phyloP scores from a whole-genome alignment of 768 basidiomycete species.

The Kwoniella sp. region DNA sequence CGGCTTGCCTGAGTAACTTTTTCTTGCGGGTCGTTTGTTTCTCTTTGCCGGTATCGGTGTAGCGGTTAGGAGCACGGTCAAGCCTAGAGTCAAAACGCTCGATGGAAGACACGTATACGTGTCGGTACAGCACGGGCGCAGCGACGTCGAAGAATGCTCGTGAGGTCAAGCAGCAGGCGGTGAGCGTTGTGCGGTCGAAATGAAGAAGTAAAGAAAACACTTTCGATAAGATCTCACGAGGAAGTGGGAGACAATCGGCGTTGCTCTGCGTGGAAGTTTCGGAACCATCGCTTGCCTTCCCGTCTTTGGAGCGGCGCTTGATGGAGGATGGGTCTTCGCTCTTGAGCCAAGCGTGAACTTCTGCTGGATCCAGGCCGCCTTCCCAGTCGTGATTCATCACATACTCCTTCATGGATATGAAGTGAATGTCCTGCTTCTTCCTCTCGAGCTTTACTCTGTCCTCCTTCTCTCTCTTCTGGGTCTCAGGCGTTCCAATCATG shows the following conservation, averaged over 20 bases:
- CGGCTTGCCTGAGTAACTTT: constrained; percentile 8
- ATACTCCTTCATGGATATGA: background rate
- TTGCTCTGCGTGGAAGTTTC: too few relatives aligned
- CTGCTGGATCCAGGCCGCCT: background rate
- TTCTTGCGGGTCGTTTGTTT: constrained; percentile 13
- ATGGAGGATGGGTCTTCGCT: too few relatives aligned
- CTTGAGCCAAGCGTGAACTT: background rate
- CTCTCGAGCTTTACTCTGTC: background rate
- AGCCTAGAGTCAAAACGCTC: background rate
- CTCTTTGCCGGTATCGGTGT: constrained; percentile 7
- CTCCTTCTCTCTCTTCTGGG: background rate
- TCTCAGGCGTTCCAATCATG: too few relatives aligned
- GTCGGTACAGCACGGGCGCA: constrained; percentile 2
- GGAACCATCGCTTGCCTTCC: too few relatives aligned
- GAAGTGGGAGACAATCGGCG: background rate
- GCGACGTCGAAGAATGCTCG: constrained; percentile 5
- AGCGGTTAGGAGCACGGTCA: background rate
- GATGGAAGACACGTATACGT: background rate
- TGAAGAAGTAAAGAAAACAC: constrained; percentile 3
- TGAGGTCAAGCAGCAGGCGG: background rate
- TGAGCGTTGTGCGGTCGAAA: background rate
- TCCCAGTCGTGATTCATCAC: background rate
- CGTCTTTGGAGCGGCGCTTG: too few relatives aligned
- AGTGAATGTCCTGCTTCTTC: background rate
- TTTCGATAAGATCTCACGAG: background rate